Percentiles rank a stretch among this genome's conserved stretches.
These are phyloP conservation scores for Furcasterigmium furcatum DNA, from an alignment of 2,329 filamentous ascomycete species.

Conservation along the genomic window DNA sequence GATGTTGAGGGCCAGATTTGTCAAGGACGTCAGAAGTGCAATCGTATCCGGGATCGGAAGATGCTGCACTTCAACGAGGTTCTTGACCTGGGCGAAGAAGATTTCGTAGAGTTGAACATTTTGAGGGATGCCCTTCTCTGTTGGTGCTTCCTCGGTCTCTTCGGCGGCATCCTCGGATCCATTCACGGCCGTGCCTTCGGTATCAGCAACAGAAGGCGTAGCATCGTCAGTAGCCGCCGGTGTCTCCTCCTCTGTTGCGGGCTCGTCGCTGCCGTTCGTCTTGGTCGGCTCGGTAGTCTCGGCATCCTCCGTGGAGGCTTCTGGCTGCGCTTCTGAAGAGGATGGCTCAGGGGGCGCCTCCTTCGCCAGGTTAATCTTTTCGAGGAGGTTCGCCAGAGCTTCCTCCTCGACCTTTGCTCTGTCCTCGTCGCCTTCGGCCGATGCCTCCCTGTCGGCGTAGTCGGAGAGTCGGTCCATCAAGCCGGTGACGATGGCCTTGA, in stretches of 20 bases:
- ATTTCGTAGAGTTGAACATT: conserved; percentile 93
- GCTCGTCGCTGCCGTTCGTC: conserved; percentile 20
- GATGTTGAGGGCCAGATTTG: conserved; percentile 91
- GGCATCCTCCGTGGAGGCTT: conserved; percentile 4
- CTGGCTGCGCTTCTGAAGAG: conserved; percentile 8
- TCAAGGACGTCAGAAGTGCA: conserved; percentile 87
- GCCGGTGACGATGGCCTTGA: conserved; percentile 97
- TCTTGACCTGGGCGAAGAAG: conserved; percentile 94
- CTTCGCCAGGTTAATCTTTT: conserved; percentile 65
- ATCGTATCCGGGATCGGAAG: conserved; percentile 94
- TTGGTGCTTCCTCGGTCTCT: conserved; percentile 20
- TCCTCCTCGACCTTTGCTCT: conserved; percentile 79
- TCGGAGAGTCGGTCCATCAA: conserved; percentile 95
- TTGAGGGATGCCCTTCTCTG: conserved; percentile 58
- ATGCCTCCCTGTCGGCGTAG: conserved; percentile 87
- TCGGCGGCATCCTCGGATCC: conserved; percentile 28
- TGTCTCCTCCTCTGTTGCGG: background rate
- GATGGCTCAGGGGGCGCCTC: conserved; percentile 9
- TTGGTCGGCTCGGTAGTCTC: conserved; percentile 16
- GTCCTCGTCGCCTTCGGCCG: conserved; percentile 66
- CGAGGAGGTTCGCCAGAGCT: conserved; percentile 72
- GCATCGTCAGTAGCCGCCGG: conserved; percentile 23
- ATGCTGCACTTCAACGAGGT: conserved; percentile 85
- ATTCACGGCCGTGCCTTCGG: conserved; percentile 45
- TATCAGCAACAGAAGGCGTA: conserved; percentile 39